These are phyloP conservation scores for Mycena pura DNA, from an alignment of 768 basidiomycete species.

Conservation along the genomic window DNA sequence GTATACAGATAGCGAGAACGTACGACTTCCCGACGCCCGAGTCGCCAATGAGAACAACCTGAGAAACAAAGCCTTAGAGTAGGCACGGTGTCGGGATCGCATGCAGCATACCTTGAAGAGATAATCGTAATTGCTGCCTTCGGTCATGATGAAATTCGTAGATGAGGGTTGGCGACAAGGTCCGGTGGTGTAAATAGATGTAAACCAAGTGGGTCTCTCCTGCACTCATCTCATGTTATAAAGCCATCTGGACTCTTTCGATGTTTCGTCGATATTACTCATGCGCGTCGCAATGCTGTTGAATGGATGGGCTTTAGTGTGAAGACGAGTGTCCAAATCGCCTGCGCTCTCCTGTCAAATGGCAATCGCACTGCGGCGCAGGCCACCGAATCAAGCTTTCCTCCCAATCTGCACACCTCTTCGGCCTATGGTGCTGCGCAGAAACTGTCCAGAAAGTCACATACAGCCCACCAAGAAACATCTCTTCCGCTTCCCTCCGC, in stretches of 20 bases:
- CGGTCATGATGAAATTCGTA: conserved; percentile 64
- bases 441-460: conserved; percentile 20
- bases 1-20: conserved; percentile 45
- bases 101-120: conserved; percentile 86
- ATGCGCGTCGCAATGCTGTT: too few relatives aligned
- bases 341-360: too few relatives aligned
- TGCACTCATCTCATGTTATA: too few relatives aligned
- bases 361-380: neutral
- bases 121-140: conserved; percentile 97
- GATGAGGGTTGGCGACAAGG: too few relatives aligned
- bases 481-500: conserved; percentile 73
- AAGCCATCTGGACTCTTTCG: too few relatives aligned
- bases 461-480: conserved; percentile 75
- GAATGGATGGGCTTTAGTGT: too few relatives aligned
- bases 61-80: conserved; percentile 18
- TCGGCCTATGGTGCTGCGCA: conserved; percentile 49
- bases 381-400: conserved; percentile 17
- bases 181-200: too few relatives aligned
- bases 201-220: too few relatives aligned
- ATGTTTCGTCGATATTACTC: too few relatives aligned
- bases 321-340: too few relatives aligned
- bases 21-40: conserved; percentile 99
- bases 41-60: conserved; percentile 99
- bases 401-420: conserved; percentile 77
- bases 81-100: neutral